Conservation (phyloP, 106 monocot species). For the Phalaenopsis aphrodite region DNA sequence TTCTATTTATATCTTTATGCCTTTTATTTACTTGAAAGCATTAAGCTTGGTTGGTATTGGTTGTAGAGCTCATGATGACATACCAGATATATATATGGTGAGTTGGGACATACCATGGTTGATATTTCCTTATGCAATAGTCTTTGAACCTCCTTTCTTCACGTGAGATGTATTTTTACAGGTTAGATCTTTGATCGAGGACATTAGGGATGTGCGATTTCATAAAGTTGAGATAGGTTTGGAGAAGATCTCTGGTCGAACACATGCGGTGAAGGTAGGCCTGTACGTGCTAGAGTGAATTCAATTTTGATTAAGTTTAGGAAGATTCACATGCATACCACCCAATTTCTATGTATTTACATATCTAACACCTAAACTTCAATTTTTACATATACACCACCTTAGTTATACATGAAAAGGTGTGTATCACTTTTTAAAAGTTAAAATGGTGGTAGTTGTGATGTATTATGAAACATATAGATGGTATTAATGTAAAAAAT, state of each 20-base stretch:
- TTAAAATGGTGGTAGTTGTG: no score
- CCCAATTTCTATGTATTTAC: no score
- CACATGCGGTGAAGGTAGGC: conserved; percentile 87
- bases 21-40: background rate
- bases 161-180: conserved; percentile 14
- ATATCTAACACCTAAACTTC: no score
- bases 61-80: conserved; percentile 80
- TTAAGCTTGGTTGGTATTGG: conserved; percentile 17
- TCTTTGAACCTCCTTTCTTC: background rate
- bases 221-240: conserved; percentile 94
- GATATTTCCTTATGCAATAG: background rate
- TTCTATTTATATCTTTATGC: background rate
- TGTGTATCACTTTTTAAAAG: no score
- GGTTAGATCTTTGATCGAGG: conserved; percentile 96
- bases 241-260: conserved; percentile 87
- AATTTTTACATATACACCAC: no score
- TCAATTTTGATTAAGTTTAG: background rate
- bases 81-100: conserved; percentile 82
- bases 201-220: conserved; percentile 90
- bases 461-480: no score
- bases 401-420: no score
- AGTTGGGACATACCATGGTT: conserved; percentile 11
- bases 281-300: background rate
- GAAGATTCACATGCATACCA: no score
- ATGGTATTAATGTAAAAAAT: no score